Evolutionary conservation across 768 basidiomycete genomes (phyloP).

Genomic region (Amanita pseudoporphyria): DNA sequence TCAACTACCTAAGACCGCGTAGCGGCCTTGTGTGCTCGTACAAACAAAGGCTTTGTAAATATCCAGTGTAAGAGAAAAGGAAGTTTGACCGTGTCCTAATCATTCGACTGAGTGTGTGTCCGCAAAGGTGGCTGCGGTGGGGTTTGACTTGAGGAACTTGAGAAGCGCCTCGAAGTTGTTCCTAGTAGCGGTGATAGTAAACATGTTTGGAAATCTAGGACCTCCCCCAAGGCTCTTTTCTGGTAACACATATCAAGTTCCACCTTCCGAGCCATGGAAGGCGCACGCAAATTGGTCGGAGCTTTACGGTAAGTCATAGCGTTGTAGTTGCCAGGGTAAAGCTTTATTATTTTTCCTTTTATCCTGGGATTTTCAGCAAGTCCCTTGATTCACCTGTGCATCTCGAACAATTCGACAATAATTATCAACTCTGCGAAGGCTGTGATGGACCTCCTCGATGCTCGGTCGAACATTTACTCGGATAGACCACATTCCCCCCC

Average conservation of each 20-base stretch:
- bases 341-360: not conserved
- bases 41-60: too few relatives aligned
- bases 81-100: too few relatives aligned
- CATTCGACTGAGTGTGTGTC: too few relatives aligned
- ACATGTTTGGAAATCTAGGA: constrained; percentile 8
- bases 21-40: too few relatives aligned
- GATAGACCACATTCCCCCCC: constrained; percentile 30
- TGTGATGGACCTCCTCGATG: constrained; percentile 37
- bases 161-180: too few relatives aligned
- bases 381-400: constrained; percentile 29
- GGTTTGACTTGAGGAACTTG: too few relatives aligned
- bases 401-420: constrained; percentile 29
- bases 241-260: constrained; percentile 20
- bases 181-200: constrained; percentile 15
- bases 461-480: constrained; percentile 38
- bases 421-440: constrained; percentile 35
- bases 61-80: too few relatives aligned
- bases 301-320: constrained; percentile 23
- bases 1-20: too few relatives aligned
- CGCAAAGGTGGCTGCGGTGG: too few relatives aligned
- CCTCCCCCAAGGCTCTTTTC: not conserved
- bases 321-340: not conserved
- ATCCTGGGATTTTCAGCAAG: constrained; percentile 16
- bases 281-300: constrained; percentile 6
- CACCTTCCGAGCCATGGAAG: constrained; percentile 5